Base-by-base conservation (phyloP, 2,329 filamentous ascomycete species). In the Cladobotryum protrusum region DNA sequence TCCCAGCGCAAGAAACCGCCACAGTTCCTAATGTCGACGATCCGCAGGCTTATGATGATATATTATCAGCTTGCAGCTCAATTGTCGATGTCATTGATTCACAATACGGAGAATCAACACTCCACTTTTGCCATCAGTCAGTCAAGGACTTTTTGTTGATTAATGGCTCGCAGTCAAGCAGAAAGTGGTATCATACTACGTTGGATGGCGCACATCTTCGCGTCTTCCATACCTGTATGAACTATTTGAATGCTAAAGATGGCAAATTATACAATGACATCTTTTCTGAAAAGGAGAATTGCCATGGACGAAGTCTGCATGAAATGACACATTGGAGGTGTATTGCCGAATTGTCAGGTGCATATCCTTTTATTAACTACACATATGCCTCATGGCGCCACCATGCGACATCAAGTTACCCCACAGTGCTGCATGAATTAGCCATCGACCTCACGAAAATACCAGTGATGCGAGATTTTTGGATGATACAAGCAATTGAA, bases 51-150 rank as follows among this genome's bases (percentile, higher is more conserved):
- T 54, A 54, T 40, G 14, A 20, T 18, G 52, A 54, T 17, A 45
- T 54, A 36, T 33, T 45, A 11, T 48, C 45, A 5, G 42, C 24
- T 3, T 54, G 45, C 17, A 51, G 45, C 41, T 51, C 48, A 7
- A 48, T 50, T 15, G 7, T 54, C 20, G 37, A 14, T 40, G n/a
- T 39, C 29, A 20, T 33, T n/a, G 17, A 18, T 12, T 13, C 17
- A 5, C 3, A 18, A 20, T 13, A 19, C 36, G 19, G 18, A 35
- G 40, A 37, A 13, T 35, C 14, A 46, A 54, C 32, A 19, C 29
- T 54, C 37, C 50, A 51, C 45, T 54, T 54, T 20, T 54, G 45
- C 11, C 45, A 54, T 35, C 41, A 54, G 32, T 51, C 52, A 15
- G 45, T 48, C 35, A 50, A 54, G 35, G 52, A 54, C 41, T 54